A percentile compares a stretch with the other conserved stretches of the same genome.
These are phyloP conservation scores for Kluyveromyces siamensis DNA, from an alignment of 805 yeast species.

Conservation along the genomic window DNA sequence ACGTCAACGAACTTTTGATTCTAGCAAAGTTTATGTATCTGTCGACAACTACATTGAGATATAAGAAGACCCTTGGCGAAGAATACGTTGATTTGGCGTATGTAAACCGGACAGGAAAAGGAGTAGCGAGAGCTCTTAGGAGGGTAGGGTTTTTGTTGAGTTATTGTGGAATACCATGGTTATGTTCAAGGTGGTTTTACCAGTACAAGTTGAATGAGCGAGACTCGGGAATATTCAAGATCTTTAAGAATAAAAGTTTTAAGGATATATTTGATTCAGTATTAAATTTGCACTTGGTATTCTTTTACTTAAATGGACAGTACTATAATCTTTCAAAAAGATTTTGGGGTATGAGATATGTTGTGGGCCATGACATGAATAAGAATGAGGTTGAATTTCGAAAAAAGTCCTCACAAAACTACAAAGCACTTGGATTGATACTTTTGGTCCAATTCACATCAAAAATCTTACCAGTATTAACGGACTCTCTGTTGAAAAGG, in stretches of 20 bases:
- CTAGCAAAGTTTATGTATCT: constrained; percentile 55
- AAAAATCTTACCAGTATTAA: constrained; percentile 22
- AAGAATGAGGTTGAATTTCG: constrained; percentile 22
- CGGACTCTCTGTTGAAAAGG: background rate
- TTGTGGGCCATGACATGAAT: constrained; percentile 53
- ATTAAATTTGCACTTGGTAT: constrained; percentile 63
- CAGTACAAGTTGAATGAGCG: constrained; percentile 6
- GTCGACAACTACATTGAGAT: constrained; percentile 63
- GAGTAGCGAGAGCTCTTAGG: constrained; percentile 37
- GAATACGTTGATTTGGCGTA: constrained; percentile 81
- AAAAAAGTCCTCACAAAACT: constrained; percentile 37
- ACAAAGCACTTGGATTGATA: constrained; percentile 64
- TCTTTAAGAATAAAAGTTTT: constrained; percentile 15
- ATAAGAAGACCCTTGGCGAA: constrained; percentile 83
- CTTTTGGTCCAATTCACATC: constrained; percentile 45
- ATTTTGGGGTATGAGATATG: constrained; percentile 72
- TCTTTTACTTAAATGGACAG: constrained; percentile 75
- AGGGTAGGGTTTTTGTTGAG: constrained; percentile 52
- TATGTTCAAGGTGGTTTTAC: constrained; percentile 27
- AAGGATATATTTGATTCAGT: constrained; percentile 41
- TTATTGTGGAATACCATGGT: constrained; percentile 56
- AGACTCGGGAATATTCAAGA: constrained; percentile 1
- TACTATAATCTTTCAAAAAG: constrained; percentile 75
- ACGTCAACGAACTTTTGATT: constrained; percentile 53
- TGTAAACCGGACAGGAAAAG: constrained; percentile 44